Evolutionary conservation across 148 eudicot species (phyloP).

Genomic region (Cornus suecica): DNA sequence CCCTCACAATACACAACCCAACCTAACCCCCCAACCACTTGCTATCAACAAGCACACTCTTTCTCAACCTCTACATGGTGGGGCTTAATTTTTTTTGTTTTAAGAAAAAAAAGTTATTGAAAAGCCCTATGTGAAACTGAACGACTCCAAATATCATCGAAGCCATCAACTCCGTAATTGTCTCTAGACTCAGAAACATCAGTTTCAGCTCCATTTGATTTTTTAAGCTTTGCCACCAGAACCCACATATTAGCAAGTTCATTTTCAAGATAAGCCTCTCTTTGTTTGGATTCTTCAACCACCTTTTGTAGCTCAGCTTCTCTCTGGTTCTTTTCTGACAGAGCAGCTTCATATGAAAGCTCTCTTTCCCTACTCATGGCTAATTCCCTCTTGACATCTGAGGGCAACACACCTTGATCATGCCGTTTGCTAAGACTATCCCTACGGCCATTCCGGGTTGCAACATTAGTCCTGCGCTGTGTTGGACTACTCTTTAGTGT

Average conservation of each 20-base stretch:
- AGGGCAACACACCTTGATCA: conserved; percentile 49
- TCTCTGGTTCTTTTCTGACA: conserved; percentile 62
- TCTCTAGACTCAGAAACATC: conserved; percentile 48
- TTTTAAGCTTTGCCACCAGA: conserved; percentile 86
- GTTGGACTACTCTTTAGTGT: conserved; percentile 54
- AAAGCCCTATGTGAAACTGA: conserved; percentile 1
- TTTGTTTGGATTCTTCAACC: conserved; percentile 85
- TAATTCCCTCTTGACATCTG: conserved; percentile 74
- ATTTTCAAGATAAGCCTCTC: conserved; percentile 92
- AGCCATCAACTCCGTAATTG: conserved; percentile 21
- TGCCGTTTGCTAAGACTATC: conserved; percentile 49
- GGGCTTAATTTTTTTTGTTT: too few species aligned
- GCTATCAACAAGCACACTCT: background rate
- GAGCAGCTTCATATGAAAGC: conserved; percentile 65
- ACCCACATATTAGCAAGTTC: conserved; percentile 99
- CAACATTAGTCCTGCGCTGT: conserved; percentile 51
- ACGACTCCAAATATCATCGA: conserved; percentile 15
- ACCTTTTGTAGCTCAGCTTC: conserved; percentile 67
- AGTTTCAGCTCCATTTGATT: conserved; percentile 62
- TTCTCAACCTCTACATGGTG: conserved; percentile 1
- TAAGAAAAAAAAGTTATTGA: too few species aligned
- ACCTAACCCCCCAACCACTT: background rate
- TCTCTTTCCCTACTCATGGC: conserved; percentile 75
- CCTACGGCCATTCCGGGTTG: conserved; percentile 63
- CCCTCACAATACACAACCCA: conserved; percentile 3